Evolutionary conservation across 2,329 filamentous ascomycete species (phyloP).

Genomic region (Pseudogymnoascus pannorum): DNA sequence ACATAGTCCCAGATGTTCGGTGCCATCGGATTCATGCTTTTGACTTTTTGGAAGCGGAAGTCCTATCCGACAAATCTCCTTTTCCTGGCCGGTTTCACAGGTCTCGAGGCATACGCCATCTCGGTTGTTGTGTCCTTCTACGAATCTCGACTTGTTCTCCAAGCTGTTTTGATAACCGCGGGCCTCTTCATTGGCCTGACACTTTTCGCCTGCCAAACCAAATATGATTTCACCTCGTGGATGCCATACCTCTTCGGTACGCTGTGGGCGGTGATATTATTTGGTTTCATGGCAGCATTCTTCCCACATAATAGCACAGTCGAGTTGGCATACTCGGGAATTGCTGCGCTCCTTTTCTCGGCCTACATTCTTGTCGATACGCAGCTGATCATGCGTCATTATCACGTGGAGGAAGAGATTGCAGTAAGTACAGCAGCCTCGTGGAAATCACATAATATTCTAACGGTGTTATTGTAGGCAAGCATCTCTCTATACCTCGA

Average conservation of each 20-base stretch:
- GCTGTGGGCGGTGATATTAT: constrained; percentile 84
- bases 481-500: constrained; percentile 93
- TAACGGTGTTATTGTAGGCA: constrained; percentile 36
- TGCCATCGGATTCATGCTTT: constrained; percentile 73
- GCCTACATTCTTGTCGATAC: constrained; percentile 95
- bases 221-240: constrained; percentile 98
- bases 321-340: constrained; percentile 78
- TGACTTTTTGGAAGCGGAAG: constrained; percentile 94
- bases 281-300: constrained; percentile 88
- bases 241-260: constrained; percentile 89
- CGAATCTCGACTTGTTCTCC: constrained; percentile 72
- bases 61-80: constrained; percentile 91
- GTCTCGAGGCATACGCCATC: constrained; percentile 87
- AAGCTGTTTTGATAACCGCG: constrained; percentile 82
- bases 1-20: constrained; percentile 55
- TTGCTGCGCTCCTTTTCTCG: constrained; percentile 81
- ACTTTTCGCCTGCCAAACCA: constrained; percentile 90
- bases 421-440: constrained; percentile 35
- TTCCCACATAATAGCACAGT: constrained; percentile 74
- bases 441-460: neutral
- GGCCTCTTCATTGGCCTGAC: constrained; percentile 75
- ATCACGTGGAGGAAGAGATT: constrained; percentile 97
- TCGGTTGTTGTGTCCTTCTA: constrained; percentile 91
- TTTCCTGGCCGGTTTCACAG: constrained; percentile 85
- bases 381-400: constrained; percentile 88